Conservation (phyloP, 2,329 filamentous ascomycete genomes). For the Diaporthe amygdali region DNA sequence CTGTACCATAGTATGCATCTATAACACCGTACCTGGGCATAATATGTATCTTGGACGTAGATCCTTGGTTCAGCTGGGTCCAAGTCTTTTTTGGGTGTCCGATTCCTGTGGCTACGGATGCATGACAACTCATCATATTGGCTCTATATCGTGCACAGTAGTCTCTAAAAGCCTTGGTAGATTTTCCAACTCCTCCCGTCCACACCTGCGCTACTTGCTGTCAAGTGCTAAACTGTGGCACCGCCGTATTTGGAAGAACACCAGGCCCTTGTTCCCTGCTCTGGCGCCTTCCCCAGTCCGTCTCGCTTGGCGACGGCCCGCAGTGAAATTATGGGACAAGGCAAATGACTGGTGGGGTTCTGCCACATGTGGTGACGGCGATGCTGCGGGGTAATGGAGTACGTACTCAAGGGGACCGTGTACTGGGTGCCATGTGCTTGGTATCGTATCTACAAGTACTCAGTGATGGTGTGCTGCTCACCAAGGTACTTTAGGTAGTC, state of each 20-base stretch:
- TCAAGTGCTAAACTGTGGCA: too few relatives aligned
- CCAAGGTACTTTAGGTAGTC: too few relatives aligned
- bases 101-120: background rate
- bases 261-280: background rate
- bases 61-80: background rate
- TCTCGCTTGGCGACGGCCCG: background rate
- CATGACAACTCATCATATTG: slow-evolving; percentile 10
- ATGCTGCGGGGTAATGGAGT: slow-evolving; percentile 1
- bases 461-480: too few relatives aligned
- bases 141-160: background rate
- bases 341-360: background rate
- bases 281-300: background rate
- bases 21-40: too few relatives aligned
- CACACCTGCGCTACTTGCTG: background rate
- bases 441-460: too few relatives aligned
- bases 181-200: background rate
- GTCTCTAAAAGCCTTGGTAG: background rate
- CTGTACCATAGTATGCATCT: too few relatives aligned
- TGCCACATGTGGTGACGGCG: background rate
- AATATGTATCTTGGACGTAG: too few relatives aligned
- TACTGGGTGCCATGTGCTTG: too few relatives aligned
- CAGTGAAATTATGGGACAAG: background rate
- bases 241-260: background rate
- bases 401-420: too few relatives aligned
- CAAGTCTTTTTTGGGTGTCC: background rate